Conservation (phyloP, 2,329 filamentous ascomycete species). For the Colletotrichum eleusines region DNA sequence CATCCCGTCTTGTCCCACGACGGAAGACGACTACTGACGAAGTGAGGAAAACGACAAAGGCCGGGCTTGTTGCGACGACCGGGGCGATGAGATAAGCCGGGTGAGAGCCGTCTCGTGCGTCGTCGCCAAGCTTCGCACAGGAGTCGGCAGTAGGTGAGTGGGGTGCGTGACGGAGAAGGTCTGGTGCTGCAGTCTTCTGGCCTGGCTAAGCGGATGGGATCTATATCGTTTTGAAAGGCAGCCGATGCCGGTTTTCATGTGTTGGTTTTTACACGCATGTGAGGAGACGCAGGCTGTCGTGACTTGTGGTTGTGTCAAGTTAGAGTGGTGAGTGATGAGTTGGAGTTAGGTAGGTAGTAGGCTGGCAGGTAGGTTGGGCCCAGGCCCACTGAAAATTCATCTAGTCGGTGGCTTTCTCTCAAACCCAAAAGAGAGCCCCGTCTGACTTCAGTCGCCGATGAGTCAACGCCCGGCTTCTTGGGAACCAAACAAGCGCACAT, state of each 20-base stretch:
- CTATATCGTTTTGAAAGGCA: neutral
- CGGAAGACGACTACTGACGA: neutral
- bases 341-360: too few species aligned
- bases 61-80: too few species aligned
- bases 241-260: neutral
- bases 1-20: conserved; percentile 6
- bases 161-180: neutral
- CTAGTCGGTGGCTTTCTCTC: neutral
- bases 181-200: neutral
- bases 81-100: neutral
- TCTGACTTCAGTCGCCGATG: conserved; percentile 2
- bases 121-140: neutral
- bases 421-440: neutral
- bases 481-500: neutral
- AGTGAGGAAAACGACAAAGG: neutral
- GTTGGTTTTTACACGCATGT: neutral
- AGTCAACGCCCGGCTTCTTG: neutral
- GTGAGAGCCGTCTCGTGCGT: conserved; percentile 1
- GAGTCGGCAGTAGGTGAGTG: too few species aligned
- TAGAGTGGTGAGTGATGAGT: neutral
- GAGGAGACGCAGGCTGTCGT: neutral
- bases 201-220: too few species aligned
- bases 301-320: neutral
- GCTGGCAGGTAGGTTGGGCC: too few species aligned
- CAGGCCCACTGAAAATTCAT: conserved; percentile 3